phyloP scores from a whole-genome alignment of 2,329 filamentous ascomycete species.

The Penicillium aurantiogriseum region DNA sequence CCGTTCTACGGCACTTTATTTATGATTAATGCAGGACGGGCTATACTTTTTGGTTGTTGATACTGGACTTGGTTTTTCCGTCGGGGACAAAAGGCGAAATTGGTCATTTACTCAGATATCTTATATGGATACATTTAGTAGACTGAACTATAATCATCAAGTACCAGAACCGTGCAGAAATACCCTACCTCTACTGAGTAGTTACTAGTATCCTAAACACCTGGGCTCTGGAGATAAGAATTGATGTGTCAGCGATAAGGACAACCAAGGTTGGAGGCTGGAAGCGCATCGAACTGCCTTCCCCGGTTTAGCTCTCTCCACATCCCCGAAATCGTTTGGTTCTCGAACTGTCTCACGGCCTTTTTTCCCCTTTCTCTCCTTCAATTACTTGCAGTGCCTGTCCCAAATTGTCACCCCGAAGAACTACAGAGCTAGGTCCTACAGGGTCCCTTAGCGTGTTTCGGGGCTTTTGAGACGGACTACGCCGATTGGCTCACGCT shows the following conservation, averaged over 20 bases:
- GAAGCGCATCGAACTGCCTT: constrained; percentile 23
- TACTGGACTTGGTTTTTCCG: not conserved
- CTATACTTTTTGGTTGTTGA: constrained; percentile 1
- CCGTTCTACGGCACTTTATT: not conserved
- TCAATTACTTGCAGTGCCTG: not conserved
- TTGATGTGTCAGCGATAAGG: constrained; percentile 12
- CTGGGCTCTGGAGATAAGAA: constrained; percentile 2
- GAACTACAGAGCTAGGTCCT: not conserved
- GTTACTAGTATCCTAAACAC: not conserved
- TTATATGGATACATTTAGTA: not conserved
- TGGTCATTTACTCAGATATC: not conserved
- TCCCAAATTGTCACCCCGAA: not conserved
- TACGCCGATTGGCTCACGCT: not conserved
- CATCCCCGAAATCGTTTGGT: constrained; percentile 1
- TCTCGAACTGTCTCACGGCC: not conserved
- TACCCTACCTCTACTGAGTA: not conserved
- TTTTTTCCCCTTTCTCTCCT: not conserved
- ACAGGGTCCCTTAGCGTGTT: not conserved
- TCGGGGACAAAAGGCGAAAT: not conserved
- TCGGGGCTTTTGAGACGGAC: not conserved
- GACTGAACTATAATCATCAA: not conserved
- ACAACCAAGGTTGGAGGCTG: not conserved
- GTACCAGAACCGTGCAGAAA: not conserved
- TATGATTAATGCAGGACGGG: not conserved
- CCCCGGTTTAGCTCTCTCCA: constrained; percentile 21